phyloP scores from a whole-genome alignment of 2,329 filamentous ascomycete species.

The Cladophialophora yegresii region DNA sequence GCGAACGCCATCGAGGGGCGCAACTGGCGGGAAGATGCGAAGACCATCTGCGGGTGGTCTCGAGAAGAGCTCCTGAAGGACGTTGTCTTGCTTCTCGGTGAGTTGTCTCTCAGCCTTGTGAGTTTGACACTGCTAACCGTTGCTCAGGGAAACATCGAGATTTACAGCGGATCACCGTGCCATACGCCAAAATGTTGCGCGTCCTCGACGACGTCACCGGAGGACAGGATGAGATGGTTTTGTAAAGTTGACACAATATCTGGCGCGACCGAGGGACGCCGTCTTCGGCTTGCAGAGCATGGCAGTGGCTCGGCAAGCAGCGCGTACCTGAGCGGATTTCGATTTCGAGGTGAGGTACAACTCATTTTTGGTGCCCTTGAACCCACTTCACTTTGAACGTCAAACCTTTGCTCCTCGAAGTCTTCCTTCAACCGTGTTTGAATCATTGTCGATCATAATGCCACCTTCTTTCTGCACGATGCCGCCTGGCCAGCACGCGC shows the following conservation, averaged over 20 bases:
- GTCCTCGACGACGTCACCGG: constrained; percentile 42
- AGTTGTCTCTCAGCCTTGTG: constrained; percentile 42
- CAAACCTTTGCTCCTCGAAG: neutral
- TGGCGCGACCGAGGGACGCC: constrained; percentile 6
- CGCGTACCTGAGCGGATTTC: neutral
- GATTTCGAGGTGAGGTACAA: neutral
- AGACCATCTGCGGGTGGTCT: constrained; percentile 86
- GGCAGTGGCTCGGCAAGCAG: neutral
- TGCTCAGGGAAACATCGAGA: constrained; percentile 85
- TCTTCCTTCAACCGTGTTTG: neutral
- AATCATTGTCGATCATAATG: constrained; percentile 4
- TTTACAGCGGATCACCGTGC: constrained; percentile 88
- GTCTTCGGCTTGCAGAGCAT: neutral
- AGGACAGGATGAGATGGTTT: constrained; percentile 38
- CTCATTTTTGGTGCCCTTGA: neutral
- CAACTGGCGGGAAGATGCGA: constrained; percentile 67
- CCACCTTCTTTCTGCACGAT: constrained; percentile 1
- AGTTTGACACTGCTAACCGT: constrained; percentile 24
- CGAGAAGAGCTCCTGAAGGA: constrained; percentile 83
- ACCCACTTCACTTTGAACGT: constrained; percentile 5
- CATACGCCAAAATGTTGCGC: constrained; percentile 82
- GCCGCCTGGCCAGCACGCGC: constrained; percentile 1
- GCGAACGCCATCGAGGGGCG: constrained; percentile 52
- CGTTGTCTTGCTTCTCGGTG: constrained; percentile 89
- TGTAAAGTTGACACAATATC: constrained; percentile 15